Base-by-base conservation (phyloP, 352 stramenopile species). In the Globisporangium okanoganense region DNA sequence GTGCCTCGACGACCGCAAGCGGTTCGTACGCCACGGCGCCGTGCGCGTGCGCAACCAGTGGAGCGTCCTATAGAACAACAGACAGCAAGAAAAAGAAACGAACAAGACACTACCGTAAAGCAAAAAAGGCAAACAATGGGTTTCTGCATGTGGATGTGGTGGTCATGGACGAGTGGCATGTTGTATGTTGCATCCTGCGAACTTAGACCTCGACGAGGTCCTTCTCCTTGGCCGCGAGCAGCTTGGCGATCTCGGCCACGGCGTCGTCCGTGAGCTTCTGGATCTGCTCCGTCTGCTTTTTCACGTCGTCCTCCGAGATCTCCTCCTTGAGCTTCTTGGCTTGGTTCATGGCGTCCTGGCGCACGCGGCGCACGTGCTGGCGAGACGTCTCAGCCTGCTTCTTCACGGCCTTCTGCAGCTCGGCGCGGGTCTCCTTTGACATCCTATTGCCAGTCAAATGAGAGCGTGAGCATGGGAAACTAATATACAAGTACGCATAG, bases 1-100 rank as follows among this genome's bases (percentile, higher is more conserved):
- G n/a, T 86, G 86, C 22, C 71, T 97, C 24, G 79, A 97, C 65
- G 89, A 97, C 62, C 85, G 76, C 62, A 95, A 95, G 61, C 87
- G 88, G 27, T 82, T 94, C 43, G 88, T 97, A 56, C 88, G 89
- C 29, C 86, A 95, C 67, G 79, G 76, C 54, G 83, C 87, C 2
- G 89, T 95, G 55, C 82, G 86, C n/a, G 85, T 96, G 59, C 86
- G 89, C 62, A 97, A 97, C 76, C 72, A 90, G 66, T 97, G 89
- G 89, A 92, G 88, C 58, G 81, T 97, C 43, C 72, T 97, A 64
- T 95, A 88, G 69, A 73, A 63, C 40, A 27, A 58, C n/a, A 54
- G 27, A 24, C n/a, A n/a, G n/a, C n/a, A n/a, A n/a, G n/a, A n/a
- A n/a, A n/a, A n/a, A n/a, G n/a, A 33, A 22, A n/a, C 18, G 35